These are phyloP conservation scores for Tetrahymena malaccensis DNA, from an alignment of 73 alveolate species.

Conservation along the genomic window DNA sequence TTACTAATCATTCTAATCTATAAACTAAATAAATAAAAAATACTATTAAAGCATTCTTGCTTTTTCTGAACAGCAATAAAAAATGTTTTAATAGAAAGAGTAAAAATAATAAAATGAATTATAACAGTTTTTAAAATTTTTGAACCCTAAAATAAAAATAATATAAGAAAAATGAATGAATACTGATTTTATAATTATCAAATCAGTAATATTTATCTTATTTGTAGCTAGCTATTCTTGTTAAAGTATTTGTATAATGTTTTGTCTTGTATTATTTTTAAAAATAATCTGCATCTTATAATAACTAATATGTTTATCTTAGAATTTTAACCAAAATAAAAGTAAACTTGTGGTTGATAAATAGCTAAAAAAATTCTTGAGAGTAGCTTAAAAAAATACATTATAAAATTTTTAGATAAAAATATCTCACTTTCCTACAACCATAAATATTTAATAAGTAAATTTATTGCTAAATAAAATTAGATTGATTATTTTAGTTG, in stretches of 20 bases:
- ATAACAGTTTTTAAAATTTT: too few species aligned
- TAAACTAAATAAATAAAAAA: too few species aligned
- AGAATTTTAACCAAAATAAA: neutral
- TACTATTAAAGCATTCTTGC: neutral
- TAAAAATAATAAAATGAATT: too few species aligned
- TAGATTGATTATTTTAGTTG: neutral
- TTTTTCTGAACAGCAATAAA: neutral
- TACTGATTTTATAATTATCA: neutral
- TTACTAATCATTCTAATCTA: neutral
- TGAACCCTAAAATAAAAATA: too few species aligned
- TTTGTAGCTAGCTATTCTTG: neutral
- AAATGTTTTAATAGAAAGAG: neutral
- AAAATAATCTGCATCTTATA: neutral
- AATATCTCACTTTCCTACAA: neutral
- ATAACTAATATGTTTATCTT: too few species aligned
- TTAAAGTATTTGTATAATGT: neutral
- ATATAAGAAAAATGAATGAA: neutral
- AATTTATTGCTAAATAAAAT: too few species aligned
- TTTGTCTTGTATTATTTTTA: neutral
- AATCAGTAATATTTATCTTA: neutral
- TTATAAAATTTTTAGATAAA: too few species aligned
- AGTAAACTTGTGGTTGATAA: neutral
- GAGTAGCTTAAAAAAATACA: neutral
- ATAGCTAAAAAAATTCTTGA: neutral
- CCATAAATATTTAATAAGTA: neutral